Evolutionary conservation across 768 basidiomycete genomes (phyloP), one percentile per base, ranked within the genome.

Genomic region (Pisolithus microcarpus): DNA sequence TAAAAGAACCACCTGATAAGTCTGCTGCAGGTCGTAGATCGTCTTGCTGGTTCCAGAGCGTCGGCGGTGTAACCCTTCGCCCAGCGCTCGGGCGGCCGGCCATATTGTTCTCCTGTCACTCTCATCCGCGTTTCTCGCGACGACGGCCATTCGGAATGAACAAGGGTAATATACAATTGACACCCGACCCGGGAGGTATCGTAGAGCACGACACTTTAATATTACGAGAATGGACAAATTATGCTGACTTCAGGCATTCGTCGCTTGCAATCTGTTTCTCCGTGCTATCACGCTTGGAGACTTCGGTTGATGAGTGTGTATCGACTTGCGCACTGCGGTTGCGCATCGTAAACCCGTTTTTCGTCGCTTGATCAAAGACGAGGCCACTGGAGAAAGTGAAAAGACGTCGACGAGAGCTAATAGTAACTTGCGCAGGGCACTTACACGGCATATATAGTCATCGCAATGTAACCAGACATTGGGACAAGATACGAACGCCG

Each of bases 21-120:
- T 13, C 36, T 19, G 43, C 47, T 19, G 18, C 60, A 92, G 88
- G 75, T 83, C 30, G 81, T 87, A 52, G 90, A 92, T 68, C 81
- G 85, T 55, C 61, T 91, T 61, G 86, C 82, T 36, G 89, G 89
- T 43, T 87, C 88, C 31, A 79, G 87, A 65, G 81, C 81, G 28
- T 87, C 84, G 40, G 82, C 79, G 57, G 84, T 85, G 67, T 85
- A 68, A 65, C 67, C 48, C 45, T 36, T 38, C 31, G 21, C 43
- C 28, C 19, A 21, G 18, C 31, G 11, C 34, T 43, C 42, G 18
- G 18, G 18, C 16, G 21, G 8, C 9, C 34, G 21, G 8, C 6
- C 34, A 4, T 10, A 24, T 13, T 42, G 23, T 23, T 21, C 21
- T 21, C 23, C 19, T 7, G 5, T 24, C n/a, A 44, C 43, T 26